phyloP scores from a whole-genome alignment of 148 eudicot species.

The Nyssa sinensis region DNA sequence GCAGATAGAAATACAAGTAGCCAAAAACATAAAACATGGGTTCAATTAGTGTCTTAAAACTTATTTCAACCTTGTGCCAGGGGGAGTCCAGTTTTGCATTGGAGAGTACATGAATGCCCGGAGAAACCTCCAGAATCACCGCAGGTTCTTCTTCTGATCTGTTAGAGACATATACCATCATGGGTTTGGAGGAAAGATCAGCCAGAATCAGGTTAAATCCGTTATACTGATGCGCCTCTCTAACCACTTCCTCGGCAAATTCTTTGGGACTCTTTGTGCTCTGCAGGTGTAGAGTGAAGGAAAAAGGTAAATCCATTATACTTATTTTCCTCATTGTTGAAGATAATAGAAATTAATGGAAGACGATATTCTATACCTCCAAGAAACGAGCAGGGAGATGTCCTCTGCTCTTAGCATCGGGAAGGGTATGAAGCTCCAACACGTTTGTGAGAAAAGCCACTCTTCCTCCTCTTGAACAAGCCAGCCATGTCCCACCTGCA shows the following conservation, averaged over 20 bases:
- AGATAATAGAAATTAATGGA: too few species aligned
- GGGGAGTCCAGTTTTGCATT: constrained; percentile 69
- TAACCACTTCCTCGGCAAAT: constrained; percentile 50
- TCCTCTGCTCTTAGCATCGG: constrained; percentile 67
- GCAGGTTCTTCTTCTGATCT: constrained; percentile 49
- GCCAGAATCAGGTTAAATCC: constrained; percentile 69
- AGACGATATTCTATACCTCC: constrained; percentile 47
- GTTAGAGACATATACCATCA: constrained; percentile 78
- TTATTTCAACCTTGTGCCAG: constrained; percentile 67
- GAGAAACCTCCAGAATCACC: constrained; percentile 44
- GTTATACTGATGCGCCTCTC: constrained; percentile 57
- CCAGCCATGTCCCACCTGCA: constrained; percentile 81
- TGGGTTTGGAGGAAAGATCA: constrained; percentile 49
- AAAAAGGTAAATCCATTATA: too few species aligned
- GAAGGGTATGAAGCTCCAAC: constrained; percentile 52
- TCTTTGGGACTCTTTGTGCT: constrained; percentile 52
- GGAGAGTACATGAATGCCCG: constrained; percentile 67
- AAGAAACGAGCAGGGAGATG: constrained; percentile 63
- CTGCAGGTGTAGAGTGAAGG: too few species aligned
- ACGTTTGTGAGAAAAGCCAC: constrained; percentile 77
- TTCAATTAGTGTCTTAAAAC: too few species aligned
- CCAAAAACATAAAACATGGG: too few species aligned
- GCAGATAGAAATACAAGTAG: too few species aligned
- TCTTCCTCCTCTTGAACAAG: constrained; percentile 52
- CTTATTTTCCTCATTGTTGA: too few species aligned